Percentiles rank a stretch among this genome's conserved stretches.
Evolutionary conservation across 1,284 basidiomycete genomes (phyloP).

Genomic region (Apiotrichum veenhuisii): DNA sequence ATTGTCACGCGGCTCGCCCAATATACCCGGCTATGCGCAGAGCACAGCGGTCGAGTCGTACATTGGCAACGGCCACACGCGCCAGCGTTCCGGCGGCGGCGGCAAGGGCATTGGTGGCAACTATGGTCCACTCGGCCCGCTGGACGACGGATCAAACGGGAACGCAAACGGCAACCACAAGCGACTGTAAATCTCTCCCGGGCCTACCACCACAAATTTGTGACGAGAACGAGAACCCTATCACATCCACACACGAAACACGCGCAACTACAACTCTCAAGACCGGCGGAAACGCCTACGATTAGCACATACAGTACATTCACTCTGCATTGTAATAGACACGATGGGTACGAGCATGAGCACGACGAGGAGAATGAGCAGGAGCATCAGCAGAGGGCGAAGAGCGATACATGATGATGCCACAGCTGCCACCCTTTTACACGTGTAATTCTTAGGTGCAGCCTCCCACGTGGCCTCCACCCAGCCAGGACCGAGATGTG

Average conservation of each 20-base stretch:
- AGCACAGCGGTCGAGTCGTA: constrained; percentile 3
- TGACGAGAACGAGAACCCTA: background rate
- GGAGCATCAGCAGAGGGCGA: too few species aligned
- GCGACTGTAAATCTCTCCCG: background rate
- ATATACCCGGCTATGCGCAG: background rate
- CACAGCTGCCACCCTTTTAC: too few species aligned
- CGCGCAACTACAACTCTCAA: background rate
- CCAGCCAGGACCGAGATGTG: background rate
- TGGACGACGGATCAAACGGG: constrained; percentile 26
- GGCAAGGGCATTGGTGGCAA: constrained; percentile 15
- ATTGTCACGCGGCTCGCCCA: background rate
- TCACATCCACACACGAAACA: background rate
- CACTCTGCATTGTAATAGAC: constrained; percentile 21
- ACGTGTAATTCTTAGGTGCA: background rate
- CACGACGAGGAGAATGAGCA: background rate
- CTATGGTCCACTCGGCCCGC: constrained; percentile 43
- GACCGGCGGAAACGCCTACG: background rate
- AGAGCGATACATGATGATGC: too few species aligned
- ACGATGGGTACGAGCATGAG: background rate
- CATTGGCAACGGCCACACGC: constrained; percentile 33
- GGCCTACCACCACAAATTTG: background rate
- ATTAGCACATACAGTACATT: constrained; percentile 7
- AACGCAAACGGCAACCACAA: background rate
- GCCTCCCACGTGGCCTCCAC: background rate
- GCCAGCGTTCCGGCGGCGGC: constrained; percentile 39